phyloP scores from a whole-genome alignment of 2,329 filamentous ascomycete genomes.

The Graphilbum ipis-grandicollis region DNA sequence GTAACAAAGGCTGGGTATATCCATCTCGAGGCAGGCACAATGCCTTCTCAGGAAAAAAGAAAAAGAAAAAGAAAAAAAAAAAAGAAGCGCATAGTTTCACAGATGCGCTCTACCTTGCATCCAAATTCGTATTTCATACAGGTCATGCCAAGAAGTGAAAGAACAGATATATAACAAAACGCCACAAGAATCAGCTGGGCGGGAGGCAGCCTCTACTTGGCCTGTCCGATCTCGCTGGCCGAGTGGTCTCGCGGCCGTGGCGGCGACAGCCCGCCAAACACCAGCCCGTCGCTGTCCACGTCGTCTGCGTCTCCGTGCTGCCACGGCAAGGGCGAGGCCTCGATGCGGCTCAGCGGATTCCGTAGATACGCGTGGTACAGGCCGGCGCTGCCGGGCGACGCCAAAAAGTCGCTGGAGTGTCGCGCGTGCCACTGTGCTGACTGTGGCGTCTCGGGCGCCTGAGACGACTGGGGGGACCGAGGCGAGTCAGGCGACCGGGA shows the following conservation, averaged over 20 bases:
- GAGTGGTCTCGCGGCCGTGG: constrained; percentile 19
- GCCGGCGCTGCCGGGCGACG: constrained; percentile 1
- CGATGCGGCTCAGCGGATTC: neutral
- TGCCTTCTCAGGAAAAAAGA: too few relatives aligned
- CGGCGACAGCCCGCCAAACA: constrained; percentile 29
- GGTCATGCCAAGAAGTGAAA: neutral
- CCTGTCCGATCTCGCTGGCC: too few relatives aligned
- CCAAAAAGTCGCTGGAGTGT: neutral
- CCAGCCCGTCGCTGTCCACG: constrained; percentile 25
- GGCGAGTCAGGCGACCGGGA: neutral
- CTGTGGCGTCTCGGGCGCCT: neutral
- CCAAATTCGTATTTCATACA: neutral
- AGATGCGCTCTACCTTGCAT: too few relatives aligned
- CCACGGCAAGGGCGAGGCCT: neutral
- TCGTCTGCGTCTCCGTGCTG: neutral
- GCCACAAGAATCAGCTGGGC: too few relatives aligned
- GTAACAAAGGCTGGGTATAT: too few relatives aligned
- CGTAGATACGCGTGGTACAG: constrained; percentile 4
- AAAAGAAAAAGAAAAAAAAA: neutral
- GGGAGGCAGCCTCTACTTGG: too few relatives aligned
- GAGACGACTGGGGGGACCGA: neutral
- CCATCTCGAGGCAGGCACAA: too few relatives aligned
- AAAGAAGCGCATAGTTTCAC: neutral
- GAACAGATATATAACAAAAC: neutral
- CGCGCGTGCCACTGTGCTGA: too few relatives aligned